Base-by-base conservation (phyloP, 495 filamentous ascomycete genomes). In the Penicillium parvum region DNA sequence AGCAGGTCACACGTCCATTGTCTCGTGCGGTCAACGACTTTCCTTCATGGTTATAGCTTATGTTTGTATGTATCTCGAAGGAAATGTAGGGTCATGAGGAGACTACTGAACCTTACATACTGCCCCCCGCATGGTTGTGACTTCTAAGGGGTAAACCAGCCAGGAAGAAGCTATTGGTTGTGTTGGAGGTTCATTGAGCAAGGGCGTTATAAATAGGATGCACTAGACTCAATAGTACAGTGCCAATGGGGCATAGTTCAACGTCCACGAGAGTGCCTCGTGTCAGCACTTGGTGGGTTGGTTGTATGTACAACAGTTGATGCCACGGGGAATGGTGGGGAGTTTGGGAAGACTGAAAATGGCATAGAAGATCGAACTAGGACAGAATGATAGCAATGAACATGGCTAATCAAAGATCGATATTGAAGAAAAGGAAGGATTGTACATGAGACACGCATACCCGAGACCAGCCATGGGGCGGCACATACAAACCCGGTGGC, bases 401-500 rank as follows among this genome's bases (percentile, higher is more conserved):
- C n/a, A n/a, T n/a, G n/a, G n/a, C n/a, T n/a, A 14, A 15, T 30
- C n/a, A 15, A 15, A 30, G 28, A 30, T n/a, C n/a, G n/a, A n/a
- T n/a, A n/a, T n/a, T n/a, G 12, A 15, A 30, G 16, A 15, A 30
- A 30, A 30, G 16, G 16, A 15, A 14, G 1, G 11, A 30, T 27
- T 27, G 11, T 5, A 15, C 28, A n/a, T 49, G 50, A 53, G 50
- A 53, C 50, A 45, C n/a, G 26, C 23, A 38, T 25, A 25, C 25
- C 23, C 29, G 14, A 2, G 12, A 16, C n/a, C 38, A 30, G 23
- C 43, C 39, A 46, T 49, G 49, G 45, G 41, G 27, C 20, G 34
- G n/a, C 43, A 21, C n/a, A 48, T 14, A 43, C 33, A 46, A 54
- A 30, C 7, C 37, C 29, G 38, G 46, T 54, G 51, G 51, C 51